Conservation (phyloP, 257 asterid genomes). For the Echites panduratus region DNA sequence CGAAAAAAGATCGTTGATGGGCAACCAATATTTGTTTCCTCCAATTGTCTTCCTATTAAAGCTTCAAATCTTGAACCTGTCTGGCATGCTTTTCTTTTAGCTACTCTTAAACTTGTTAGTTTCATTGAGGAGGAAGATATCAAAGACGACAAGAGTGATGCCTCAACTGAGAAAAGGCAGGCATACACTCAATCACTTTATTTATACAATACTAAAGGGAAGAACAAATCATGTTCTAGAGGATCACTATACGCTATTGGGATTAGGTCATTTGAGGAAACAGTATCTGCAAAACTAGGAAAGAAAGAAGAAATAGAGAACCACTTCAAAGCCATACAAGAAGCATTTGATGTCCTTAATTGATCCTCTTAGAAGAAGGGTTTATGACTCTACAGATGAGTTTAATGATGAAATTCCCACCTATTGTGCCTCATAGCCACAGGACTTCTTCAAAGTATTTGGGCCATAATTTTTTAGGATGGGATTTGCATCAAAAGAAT, state of each 20-base stretch:
- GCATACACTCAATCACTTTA: slow-evolving; percentile 52
- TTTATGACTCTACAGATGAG: slow-evolving; percentile 93
- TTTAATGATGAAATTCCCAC: slow-evolving; percentile 90
- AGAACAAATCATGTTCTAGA: slow-evolving; percentile 73
- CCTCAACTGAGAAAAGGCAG: slow-evolving; percentile 47
- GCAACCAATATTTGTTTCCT: slow-evolving; percentile 52
- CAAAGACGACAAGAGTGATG: slow-evolving; percentile 32
- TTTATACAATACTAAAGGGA: slow-evolving; percentile 76
- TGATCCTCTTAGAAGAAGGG: slow-evolving; percentile 87
- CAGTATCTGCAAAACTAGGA: slow-evolving; percentile 79
- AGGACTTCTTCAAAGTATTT: slow-evolving; percentile 85
- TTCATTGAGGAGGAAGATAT: slow-evolving; percentile 39
- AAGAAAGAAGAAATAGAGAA: slow-evolving; percentile 91
- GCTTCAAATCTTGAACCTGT: slow-evolving; percentile 67
- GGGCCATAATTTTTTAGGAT: slow-evolving; percentile 94
- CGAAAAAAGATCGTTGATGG: slow-evolving; percentile 71
- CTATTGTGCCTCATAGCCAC: slow-evolving; percentile 82
- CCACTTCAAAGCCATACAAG: slow-evolving; percentile 90
- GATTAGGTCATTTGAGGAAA: slow-evolving; percentile 78
- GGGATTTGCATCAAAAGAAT: slow-evolving; percentile 89
- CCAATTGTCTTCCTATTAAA: slow-evolving; percentile 68
- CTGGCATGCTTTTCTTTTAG: slow-evolving; percentile 80
- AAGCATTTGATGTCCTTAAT: slow-evolving; percentile 80
- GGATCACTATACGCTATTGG: slow-evolving; percentile 90
- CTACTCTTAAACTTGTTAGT: slow-evolving; percentile 69